These are phyloP conservation scores for Xylariaceae sp. DNA, from an alignment of 2,329 filamentous ascomycete species.

Conservation along the genomic window DNA sequence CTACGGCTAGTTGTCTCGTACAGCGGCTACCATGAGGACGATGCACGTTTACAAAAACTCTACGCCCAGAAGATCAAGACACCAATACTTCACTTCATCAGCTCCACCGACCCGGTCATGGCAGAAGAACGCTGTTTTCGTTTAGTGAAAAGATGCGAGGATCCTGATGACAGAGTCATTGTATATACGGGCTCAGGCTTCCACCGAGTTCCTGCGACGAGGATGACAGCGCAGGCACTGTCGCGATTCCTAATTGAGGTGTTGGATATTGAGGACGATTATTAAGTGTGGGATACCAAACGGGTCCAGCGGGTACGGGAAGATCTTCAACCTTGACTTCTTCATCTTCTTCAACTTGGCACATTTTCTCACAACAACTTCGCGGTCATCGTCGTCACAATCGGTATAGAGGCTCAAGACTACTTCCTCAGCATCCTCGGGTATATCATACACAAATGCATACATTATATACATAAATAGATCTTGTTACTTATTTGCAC, in stretches of 20 bases:
- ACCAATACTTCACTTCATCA: conserved; percentile 24
- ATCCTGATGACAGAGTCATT: conserved; percentile 20
- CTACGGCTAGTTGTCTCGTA: conserved; percentile 20
- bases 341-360: too few species aligned
- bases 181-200: conserved; percentile 20
- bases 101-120: conserved; percentile 24
- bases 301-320: too few species aligned
- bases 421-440: too few species aligned
- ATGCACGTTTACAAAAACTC: conserved; percentile 22
- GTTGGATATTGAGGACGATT: conserved; percentile 6
- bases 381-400: too few species aligned
- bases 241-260: conserved; percentile 21
- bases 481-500: too few species aligned
- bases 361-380: too few species aligned
- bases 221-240: conserved; percentile 18
- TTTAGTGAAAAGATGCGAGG: conserved; percentile 20
- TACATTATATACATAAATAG: too few species aligned
- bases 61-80: conserved; percentile 23
- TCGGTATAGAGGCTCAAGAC: too few species aligned
- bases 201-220: conserved; percentile 19
- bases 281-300: conserved; percentile 6
- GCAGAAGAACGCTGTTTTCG: conserved; percentile 25
- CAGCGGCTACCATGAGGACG: conserved; percentile 25
- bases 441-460: too few species aligned
- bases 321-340: too few species aligned